phyloP scores from a whole-genome alignment of 2,329 filamentous ascomycete genomes.

The Sporothrix globosa region DNA sequence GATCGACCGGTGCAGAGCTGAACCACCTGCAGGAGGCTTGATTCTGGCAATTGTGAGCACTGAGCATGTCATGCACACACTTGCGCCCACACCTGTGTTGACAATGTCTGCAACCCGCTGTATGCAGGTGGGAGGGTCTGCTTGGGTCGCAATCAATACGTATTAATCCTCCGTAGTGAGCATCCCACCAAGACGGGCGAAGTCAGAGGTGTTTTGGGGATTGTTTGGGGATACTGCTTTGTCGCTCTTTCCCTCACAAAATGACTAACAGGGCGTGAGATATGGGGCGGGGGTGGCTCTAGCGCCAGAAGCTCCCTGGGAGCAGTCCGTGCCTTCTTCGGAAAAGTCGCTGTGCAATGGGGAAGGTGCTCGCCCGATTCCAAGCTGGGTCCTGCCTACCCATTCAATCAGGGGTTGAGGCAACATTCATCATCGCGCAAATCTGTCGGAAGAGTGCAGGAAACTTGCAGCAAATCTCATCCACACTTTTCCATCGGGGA shows the following conservation, averaged over 20 bases:
- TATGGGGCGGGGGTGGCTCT: slow-evolving; percentile 17
- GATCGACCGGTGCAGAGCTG: slow-evolving; percentile 20
- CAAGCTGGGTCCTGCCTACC: slow-evolving; percentile 16
- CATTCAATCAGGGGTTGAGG: slow-evolving; percentile 27
- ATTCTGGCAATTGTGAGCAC: background rate
- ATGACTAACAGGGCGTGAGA: slow-evolving; percentile 27
- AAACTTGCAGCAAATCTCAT: slow-evolving; percentile 11
- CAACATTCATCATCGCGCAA: slow-evolving; percentile 24
- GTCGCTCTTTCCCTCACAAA: background rate
- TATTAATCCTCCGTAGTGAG: background rate
- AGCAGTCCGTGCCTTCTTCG: slow-evolving; percentile 4
- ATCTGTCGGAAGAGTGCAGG: slow-evolving; percentile 30
- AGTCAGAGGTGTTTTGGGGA: background rate
- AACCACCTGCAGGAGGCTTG: slow-evolving; percentile 8
- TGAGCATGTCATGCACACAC: background rate
- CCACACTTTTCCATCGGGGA: background rate
- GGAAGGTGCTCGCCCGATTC: background rate
- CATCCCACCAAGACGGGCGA: background rate
- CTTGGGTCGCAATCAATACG: slow-evolving; percentile 2
- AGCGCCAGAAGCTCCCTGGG: slow-evolving; percentile 23
- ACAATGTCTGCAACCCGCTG: background rate
- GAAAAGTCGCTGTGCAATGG: slow-evolving; percentile 25
- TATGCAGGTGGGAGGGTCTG: slow-evolving; percentile 5
- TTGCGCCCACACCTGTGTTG: background rate
- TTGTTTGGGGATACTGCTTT: background rate